Conservation (phyloP, 2,329 filamentous ascomycete species). For the Phoma sp. region DNA sequence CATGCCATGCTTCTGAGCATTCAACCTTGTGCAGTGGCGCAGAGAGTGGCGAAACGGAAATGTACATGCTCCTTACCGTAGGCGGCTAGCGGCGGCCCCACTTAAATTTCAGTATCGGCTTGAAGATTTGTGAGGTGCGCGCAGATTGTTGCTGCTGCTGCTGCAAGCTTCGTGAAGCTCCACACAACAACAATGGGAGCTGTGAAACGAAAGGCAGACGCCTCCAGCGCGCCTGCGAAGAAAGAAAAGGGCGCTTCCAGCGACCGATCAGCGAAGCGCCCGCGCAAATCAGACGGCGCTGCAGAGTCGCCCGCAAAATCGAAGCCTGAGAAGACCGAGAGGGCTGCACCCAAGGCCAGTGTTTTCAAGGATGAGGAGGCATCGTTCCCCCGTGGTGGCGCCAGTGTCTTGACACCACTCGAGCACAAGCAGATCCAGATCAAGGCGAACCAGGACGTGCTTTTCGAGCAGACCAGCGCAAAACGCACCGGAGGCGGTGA, state of each 20-base stretch:
- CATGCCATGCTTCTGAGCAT: no score
- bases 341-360: constrained; percentile 43
- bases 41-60: no score
- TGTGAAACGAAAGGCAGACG: constrained; percentile 54
- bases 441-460: constrained; percentile 87
- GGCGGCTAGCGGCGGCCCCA: constrained; percentile 16
- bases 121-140: constrained; percentile 24
- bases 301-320: constrained; percentile 34
- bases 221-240: constrained; percentile 36
- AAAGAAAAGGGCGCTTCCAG: constrained; percentile 35
- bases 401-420: constrained; percentile 85
- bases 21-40: no score
- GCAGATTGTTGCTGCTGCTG: constrained; percentile 15
- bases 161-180: constrained; percentile 17
- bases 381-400: constrained; percentile 90
- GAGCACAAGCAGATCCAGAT: constrained; percentile 97
- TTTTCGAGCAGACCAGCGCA: constrained; percentile 79
- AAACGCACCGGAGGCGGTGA: constrained; percentile 57
- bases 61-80: not conserved
- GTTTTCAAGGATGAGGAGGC: constrained; percentile 78
- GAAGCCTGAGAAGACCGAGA: constrained; percentile 34
- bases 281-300: constrained; percentile 44
- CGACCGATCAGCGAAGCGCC: constrained; percentile 46
- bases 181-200: constrained; percentile 48
- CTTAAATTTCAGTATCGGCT: constrained; percentile 22